phyloP scores from a whole-genome alignment of 2,329 filamentous ascomycete genomes.

The Botrytis deweyae region DNA sequence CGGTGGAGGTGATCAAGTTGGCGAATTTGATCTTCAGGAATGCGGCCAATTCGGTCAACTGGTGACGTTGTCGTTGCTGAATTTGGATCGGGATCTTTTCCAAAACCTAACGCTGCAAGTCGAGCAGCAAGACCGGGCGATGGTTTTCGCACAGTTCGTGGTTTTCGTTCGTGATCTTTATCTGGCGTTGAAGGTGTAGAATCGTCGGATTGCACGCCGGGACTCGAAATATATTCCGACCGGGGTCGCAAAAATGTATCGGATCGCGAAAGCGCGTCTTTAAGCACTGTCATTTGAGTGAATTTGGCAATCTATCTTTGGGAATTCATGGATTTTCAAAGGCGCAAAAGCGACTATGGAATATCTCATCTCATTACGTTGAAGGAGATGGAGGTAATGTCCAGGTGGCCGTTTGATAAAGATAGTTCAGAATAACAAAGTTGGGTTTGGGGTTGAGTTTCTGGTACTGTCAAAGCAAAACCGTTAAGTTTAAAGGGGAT shows the following conservation, averaged over 20 bases:
- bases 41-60: slow-evolving; percentile 60
- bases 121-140: slow-evolving; percentile 64
- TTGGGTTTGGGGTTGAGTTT: background rate
- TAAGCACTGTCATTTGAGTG: slow-evolving; percentile 28
- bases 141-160: slow-evolving; percentile 51
- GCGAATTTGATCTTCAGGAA: slow-evolving; percentile 68
- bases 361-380: slow-evolving; percentile 9
- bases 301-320: slow-evolving; percentile 16
- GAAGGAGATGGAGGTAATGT: slow-evolving; percentile 9
- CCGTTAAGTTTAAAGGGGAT: slow-evolving; percentile 12
- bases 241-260: slow-evolving; percentile 28
- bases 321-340: slow-evolving; percentile 17
- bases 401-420: background rate
- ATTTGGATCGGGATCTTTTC: slow-evolving; percentile 37
- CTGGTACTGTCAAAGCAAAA: slow-evolving; percentile 7
- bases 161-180: slow-evolving; percentile 29
- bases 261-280: slow-evolving; percentile 29
- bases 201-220: slow-evolving; percentile 22
- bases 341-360: slow-evolving; percentile 19
- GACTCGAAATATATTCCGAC: slow-evolving; percentile 22
- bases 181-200: slow-evolving; percentile 26
- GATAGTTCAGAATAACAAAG: background rate
- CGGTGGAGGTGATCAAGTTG: slow-evolving; percentile 67
- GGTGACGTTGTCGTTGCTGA: slow-evolving; percentile 27
- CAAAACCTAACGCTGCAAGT: slow-evolving; percentile 64